These are phyloP conservation scores for Phytophthora crassamura DNA, from an alignment of 352 stramenopile species.

Conservation along the genomic window DNA sequence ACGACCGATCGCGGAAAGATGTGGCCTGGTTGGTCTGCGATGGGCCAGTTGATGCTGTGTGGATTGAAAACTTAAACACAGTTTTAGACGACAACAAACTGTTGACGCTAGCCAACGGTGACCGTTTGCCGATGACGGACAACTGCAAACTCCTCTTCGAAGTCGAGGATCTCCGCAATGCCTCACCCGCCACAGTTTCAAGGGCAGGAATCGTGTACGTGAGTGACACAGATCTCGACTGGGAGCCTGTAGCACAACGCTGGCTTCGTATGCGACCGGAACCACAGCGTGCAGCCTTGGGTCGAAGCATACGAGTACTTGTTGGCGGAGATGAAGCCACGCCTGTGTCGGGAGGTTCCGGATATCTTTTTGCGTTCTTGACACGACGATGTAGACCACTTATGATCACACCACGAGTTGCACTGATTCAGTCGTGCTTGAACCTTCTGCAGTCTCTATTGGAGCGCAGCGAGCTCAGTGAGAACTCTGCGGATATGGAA, in stretches of 20 bases:
- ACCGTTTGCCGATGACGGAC: slow-evolving; percentile 92
- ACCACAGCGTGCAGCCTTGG: slow-evolving; percentile 52
- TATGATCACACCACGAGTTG: slow-evolving; percentile 73
- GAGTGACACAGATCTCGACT: slow-evolving; percentile 78
- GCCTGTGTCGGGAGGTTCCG: slow-evolving; percentile 28
- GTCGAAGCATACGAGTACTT: slow-evolving; percentile 52
- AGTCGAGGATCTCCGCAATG: slow-evolving; percentile 92
- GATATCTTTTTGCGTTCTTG: slow-evolving; percentile 82
- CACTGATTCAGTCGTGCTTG: slow-evolving; percentile 80
- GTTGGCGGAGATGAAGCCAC: slow-evolving; percentile 41
- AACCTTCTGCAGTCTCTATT: slow-evolving; percentile 69
- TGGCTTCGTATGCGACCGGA: slow-evolving; percentile 67
- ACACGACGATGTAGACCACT: slow-evolving; percentile 63
- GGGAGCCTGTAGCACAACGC: slow-evolving; percentile 68
- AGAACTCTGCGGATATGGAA: slow-evolving; percentile 50
- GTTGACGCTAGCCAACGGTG: slow-evolving; percentile 92
- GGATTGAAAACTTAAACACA: slow-evolving; percentile 97
- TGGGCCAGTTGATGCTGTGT: slow-evolving; percentile 93
- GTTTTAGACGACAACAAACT: slow-evolving; percentile 96
- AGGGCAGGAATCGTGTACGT: slow-evolving; percentile 94
- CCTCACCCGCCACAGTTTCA: slow-evolving; percentile 92
- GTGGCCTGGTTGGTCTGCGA: slow-evolving; percentile 94
- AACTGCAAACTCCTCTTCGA: slow-evolving; percentile 94
- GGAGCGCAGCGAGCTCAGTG: slow-evolving; percentile 65
- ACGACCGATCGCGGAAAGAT: slow-evolving; percentile 83